Conservation (phyloP, 306 rosid species). For the Trichosanthes cucumerina region DNA sequence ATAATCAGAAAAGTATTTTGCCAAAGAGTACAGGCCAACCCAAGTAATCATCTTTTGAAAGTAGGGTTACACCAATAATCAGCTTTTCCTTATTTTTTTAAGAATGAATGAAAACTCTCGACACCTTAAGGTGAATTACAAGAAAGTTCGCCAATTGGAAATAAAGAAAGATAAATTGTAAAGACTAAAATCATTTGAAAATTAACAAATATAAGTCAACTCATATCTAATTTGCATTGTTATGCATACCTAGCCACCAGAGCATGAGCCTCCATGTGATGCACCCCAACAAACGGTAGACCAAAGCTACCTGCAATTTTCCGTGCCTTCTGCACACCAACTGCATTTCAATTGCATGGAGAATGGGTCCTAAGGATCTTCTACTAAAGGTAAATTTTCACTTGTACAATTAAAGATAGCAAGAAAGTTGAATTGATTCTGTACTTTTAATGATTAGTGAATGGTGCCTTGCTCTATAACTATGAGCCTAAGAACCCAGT, state of each 20-base stretch:
- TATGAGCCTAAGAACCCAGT: neutral
- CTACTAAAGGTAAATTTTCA: neutral
- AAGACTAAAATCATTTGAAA: neutral
- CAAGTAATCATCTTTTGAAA: neutral
- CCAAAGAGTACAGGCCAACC: neutral
- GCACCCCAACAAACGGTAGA: constrained; percentile 78
- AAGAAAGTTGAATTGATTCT: neutral
- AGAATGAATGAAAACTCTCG: too few species aligned
- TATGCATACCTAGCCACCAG: constrained; percentile 74
- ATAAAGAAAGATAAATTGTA: too few species aligned
- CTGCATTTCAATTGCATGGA: constrained; percentile 34
- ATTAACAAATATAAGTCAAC: neutral
- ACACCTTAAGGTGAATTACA: too few species aligned
- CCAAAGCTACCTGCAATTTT: constrained; percentile 48
- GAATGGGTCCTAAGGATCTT: constrained; percentile 12
- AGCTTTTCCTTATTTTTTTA: too few species aligned
- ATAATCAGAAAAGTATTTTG: constrained; percentile 13
- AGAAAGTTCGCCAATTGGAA: too few species aligned
- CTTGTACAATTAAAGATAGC: neutral
- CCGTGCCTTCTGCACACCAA: constrained; percentile 84
- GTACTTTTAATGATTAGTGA: neutral
- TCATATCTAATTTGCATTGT: neutral
- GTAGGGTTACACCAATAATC: neutral
- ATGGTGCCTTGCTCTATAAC: neutral
- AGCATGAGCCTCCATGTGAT: constrained; percentile 99